Evolutionary conservation across 2,329 filamentous ascomycete genomes (phyloP).

Genomic region (Fusarium sp.): DNA sequence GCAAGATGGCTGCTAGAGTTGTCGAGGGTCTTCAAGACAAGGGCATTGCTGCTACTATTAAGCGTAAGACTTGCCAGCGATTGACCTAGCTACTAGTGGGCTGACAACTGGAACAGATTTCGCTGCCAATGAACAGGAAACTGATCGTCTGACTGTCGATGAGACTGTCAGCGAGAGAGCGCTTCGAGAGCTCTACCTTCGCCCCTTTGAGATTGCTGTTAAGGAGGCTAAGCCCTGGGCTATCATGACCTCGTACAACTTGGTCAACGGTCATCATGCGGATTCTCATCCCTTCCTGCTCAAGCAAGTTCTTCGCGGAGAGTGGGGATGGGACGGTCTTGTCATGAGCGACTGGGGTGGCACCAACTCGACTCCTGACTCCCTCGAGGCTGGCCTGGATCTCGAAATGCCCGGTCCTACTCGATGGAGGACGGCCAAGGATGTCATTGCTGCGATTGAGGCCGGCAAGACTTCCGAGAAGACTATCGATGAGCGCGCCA

Average conservation of each 20-base stretch:
- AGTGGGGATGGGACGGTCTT: constrained; percentile 54
- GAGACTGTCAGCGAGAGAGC: constrained; percentile 42
- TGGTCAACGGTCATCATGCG: constrained; percentile 53
- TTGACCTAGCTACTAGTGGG: not conserved
- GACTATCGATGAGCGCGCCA: constrained; percentile 45
- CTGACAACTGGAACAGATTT: constrained; percentile 43
- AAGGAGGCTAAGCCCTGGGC: constrained; percentile 53
- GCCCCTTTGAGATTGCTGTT: constrained; percentile 54
- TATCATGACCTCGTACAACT: constrained; percentile 48
- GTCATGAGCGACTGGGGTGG: constrained; percentile 53
- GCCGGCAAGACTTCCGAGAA: constrained; percentile 44
- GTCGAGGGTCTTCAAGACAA: constrained; percentile 53
- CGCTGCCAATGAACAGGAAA: constrained; percentile 53
- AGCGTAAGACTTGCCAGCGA: constrained; percentile 42
- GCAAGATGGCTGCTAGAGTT: constrained; percentile 43
- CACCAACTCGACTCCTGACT: constrained; percentile 46
- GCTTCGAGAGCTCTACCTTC: constrained; percentile 45
- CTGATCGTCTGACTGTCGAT: constrained; percentile 42
- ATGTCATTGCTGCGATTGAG: constrained; percentile 46
- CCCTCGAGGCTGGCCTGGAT: constrained; percentile 47
- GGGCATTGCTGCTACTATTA: constrained; percentile 54
- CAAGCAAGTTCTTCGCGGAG: constrained; percentile 52
- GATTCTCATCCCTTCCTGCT: constrained; percentile 43
- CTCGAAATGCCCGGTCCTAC: constrained; percentile 53
- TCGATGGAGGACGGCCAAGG: constrained; percentile 42